phyloP scores from a whole-genome alignment of 805 yeast species.

The Nakazawaea wickerhamii region DNA sequence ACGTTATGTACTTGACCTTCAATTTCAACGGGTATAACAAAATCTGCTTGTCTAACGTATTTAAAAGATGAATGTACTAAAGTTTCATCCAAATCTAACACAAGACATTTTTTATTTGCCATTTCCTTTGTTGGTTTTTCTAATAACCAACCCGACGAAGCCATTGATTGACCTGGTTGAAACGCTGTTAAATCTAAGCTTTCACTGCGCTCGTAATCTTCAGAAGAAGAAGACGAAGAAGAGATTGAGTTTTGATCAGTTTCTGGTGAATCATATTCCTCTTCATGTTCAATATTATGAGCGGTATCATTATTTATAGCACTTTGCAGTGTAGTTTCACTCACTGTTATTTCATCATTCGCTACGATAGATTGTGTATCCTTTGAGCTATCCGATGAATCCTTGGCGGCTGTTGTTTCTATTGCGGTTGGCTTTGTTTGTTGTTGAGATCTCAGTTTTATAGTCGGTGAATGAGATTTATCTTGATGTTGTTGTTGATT shows the following conservation, averaged over 20 bases:
- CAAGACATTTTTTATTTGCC: constrained; percentile 72
- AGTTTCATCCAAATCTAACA: constrained; percentile 92
- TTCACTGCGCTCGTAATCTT: constrained; percentile 23
- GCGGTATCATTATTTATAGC: constrained; percentile 9
- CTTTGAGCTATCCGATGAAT: constrained; percentile 30
- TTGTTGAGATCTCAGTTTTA: constrained; percentile 1
- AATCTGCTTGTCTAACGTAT: constrained; percentile 87
- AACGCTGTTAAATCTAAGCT: constrained; percentile 55
- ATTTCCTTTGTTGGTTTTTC: constrained; percentile 46
- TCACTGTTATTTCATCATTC: constrained; percentile 17
- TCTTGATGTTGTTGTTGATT: constrained; percentile 1
- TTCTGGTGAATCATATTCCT: constrained; percentile 10
- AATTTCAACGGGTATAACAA: constrained; percentile 95
- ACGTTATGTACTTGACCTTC: constrained; percentile 91
- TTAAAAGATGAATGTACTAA: constrained; percentile 94
- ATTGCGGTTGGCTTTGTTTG: constrained; percentile 16
- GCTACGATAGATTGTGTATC: constrained; percentile 18
- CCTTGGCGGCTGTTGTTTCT: constrained; percentile 27
- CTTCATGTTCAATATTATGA: constrained; percentile 9
- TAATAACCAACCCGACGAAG: constrained; percentile 62
- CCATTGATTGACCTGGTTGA: constrained; percentile 67
- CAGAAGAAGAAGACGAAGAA: constrained; percentile 12
- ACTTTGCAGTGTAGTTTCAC: constrained; percentile 19
- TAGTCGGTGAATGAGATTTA: background rate
- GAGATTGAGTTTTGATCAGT: constrained; percentile 9